phyloP scores from a whole-genome alignment of 192 early-diverging fungal genomes.

The Podila verticillata region DNA sequence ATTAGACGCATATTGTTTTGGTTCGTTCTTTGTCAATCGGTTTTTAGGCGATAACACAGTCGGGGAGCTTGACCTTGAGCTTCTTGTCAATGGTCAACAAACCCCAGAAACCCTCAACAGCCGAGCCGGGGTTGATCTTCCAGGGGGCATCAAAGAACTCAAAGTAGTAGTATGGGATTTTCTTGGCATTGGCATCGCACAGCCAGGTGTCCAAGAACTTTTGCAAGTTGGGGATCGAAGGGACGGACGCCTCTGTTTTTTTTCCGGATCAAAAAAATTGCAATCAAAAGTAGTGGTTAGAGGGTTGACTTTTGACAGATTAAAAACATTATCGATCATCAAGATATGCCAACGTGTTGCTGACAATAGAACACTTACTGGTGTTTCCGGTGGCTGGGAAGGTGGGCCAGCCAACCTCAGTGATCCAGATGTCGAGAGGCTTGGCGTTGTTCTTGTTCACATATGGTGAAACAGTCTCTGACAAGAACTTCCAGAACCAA shows the following conservation, averaged over 20 bases:
- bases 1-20: no score
- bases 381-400: constrained; percentile 24
- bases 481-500: constrained; percentile 54
- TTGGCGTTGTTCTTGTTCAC: neutral
- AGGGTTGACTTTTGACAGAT: no score
- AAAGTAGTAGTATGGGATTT: constrained; percentile 54
- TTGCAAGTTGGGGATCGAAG: constrained; percentile 52
- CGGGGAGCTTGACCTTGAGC: constrained; percentile 53
- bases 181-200: constrained; percentile 51
- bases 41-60: constrained; percentile 18
- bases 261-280: neutral
- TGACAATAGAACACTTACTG: constrained; percentile 5
- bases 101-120: constrained; percentile 53
- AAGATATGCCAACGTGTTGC: no score
- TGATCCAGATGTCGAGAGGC: constrained; percentile 37
- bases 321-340: no score
- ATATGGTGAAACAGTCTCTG: constrained; percentile 24
- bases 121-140: constrained; percentile 54
- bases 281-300: neutral
- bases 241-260: constrained; percentile 42
- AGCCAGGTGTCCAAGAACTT: constrained; percentile 52
- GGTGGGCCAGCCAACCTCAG: constrained; percentile 58
- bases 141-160: constrained; percentile 60
- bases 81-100: constrained; percentile 48
- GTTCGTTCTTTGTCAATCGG: no score